phyloP scores from a whole-genome alignment of 129 eudicot genomes.

The Chrysanthemum makinoi region DNA sequence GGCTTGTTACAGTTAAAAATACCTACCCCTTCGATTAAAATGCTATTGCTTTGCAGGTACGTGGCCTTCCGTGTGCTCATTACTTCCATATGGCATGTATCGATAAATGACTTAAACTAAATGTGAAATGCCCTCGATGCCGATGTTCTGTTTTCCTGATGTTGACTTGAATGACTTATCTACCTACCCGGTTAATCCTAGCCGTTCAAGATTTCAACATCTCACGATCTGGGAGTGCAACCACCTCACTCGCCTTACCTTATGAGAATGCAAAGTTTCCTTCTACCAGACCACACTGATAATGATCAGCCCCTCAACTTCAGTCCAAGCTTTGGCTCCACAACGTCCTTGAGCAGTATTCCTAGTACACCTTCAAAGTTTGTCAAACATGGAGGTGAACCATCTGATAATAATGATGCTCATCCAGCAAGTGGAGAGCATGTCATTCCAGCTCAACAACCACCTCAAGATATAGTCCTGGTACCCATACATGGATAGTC shows the following conservation, averaged over 20 bases:
- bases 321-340: conserved; percentile 32
- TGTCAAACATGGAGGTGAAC: conserved; percentile 33
- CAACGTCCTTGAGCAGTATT: background rate
- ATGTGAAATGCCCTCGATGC: conserved; percentile 89
- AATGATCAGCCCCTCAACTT: conserved; percentile 32
- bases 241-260: conserved; percentile 65
- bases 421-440: too few relatives aligned
- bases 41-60: conserved; percentile 47
- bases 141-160: conserved; percentile 85
- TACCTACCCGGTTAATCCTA: conserved; percentile 52
- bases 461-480: too few relatives aligned
- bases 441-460: too few relatives aligned
- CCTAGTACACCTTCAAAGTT: conserved; percentile 12
- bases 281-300: conserved; percentile 51
- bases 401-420: background rate
- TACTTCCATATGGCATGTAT: too few relatives aligned
- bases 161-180: conserved; percentile 66
- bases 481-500: too few relatives aligned
- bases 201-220: conserved; percentile 42
- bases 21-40: background rate
- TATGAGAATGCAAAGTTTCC: conserved; percentile 66
- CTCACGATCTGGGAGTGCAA: conserved; percentile 53
- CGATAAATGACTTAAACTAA: conserved; percentile 35
- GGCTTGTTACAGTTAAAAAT: background rate
- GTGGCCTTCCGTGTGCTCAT: conserved; percentile 57